Evolutionary conservation across 257 asterid species (phyloP), one percentile per base, ranked within the genome.

Genomic region (Sherardia arvensis): DNA sequence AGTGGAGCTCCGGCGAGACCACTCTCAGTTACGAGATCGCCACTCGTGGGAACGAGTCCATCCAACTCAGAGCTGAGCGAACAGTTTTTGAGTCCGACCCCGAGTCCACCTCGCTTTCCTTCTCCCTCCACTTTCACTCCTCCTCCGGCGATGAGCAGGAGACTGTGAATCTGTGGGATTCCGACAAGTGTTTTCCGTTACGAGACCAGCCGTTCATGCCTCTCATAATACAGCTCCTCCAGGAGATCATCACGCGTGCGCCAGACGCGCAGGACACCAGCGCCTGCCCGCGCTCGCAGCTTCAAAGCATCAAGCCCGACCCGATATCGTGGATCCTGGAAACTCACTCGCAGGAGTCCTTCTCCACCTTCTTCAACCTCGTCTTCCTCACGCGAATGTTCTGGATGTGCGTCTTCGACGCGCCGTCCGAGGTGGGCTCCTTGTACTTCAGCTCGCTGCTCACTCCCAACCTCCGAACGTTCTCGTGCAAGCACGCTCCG

Each of bases 301-400:
- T 82, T 30, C 86, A 75, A 70, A 65, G 62, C 33, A 80, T 84
- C 59, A 83, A 84, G 20, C 83, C 91, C 22, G 87, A 83, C 33
- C 93, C 93, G 1, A 62, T 90, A 1, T 72, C 83, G 15, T 87
- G 97, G 97, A 79, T 81, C 3, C 76, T 90, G 0, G 95, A 87
- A 54, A 79, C 95, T 10, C 96, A 87, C 85, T 75, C 97, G 6
- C 76, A 86, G 0, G 96, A 90, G 72, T 84, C 96, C 0, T 90
- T 90, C 80, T 90, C 97, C 0, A 69, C 61, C 59, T 84, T 90
- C 89, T 90, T 85, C 79, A 79, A 73, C 68, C 84, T 84, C 73
- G 28, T 90, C 53, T 77, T 90, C 75, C 84, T 90, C 53, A 76
- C 85, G 29, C 89, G 88, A 60, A 87, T 90, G 11, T 90, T 90